Evolutionary conservation across 169 alveolate species (phyloP), one percentile per base, ranked within the genome.

Genomic region (Plasmodium berghei): DNA sequence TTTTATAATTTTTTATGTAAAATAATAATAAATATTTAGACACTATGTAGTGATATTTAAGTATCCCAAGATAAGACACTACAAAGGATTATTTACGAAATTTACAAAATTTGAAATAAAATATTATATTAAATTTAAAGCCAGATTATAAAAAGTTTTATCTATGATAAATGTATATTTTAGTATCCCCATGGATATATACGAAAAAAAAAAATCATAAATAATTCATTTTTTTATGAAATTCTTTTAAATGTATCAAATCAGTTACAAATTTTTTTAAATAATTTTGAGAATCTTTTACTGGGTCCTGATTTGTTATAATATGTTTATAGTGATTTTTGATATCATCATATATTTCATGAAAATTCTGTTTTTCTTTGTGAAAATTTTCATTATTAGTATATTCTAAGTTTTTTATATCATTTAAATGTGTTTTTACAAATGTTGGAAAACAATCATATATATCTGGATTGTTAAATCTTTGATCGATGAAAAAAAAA

Each of bases 401-500:
- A 5, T 34, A 3, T 12, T 49, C 9, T 8, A 22, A 9, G 6
- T 52, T 26, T 49, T 42, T 58, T 0, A 49, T 73, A 59, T 46
- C 55, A 12, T 58, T 62, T 14, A 92, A 62, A 59, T 77, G 88
- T 8, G 64, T 80, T 70, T 55, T 45, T 24, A 94, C 42, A 94
- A 95, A 94, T 0, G 89, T 86, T 9, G 97, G 95, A 10, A 94
- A 70, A 61, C 80, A 67, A 16, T 77, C 71, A 22, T 52, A 87
- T 20, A 94, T 48, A 45, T 74, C 89, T 22, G 56, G 20, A 18
- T 54, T 80, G 1, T 83, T 67, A 67, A 90, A 94, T 34, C 99
- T 93, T 22, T 90, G 55, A 87, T 98, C 99, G 14, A 97, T 94
- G 72, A 98, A 95, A 34, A 97, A 56, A 45, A 98, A 92, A 1